Evolutionary conservation across 495 filamentous ascomycete species (phyloP), one percentile per base, ranked within the genome.

Genomic region (Parachaetomium inaequale): DNA sequence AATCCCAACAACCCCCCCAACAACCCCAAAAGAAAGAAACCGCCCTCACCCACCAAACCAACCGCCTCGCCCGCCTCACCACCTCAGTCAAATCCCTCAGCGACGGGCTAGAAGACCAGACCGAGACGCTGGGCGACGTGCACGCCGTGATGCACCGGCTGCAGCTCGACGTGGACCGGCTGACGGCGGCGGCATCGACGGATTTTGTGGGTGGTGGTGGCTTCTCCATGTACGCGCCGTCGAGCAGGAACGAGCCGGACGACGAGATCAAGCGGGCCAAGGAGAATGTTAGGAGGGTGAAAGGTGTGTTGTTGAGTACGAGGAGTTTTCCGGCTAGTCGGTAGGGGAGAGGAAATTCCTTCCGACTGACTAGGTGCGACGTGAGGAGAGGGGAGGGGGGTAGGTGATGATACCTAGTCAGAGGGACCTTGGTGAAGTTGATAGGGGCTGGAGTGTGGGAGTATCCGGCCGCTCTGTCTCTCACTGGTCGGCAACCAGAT

Each of bases 251-350:
- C 55, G 84, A 87, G 68, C 72, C 74, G 4, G 82, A 92, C 40
- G 93, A 96, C 71, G 88, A 87, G 64, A 87, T 96, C 61, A 82
- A 84, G 29, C 84, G 80, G 69, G 83, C 95, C 17, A 93, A 88
- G 75, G 82, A 87, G 25, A 91, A 95, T 70, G 96, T 98, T 62
- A 79, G 92, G 54, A 84, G 91, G 64, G 85, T 98, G n/a, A 98
- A 98, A 80, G 93, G 94, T 19, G 88, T 93, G 50, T 77, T 98
- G 72, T 68, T 98, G 70, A 93, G 87, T 78, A 86, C 92, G 19
- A 80, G 86, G 70, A 85, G 77, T 63, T 87, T 88, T 67, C 83
- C 85, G 7, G 65, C 28, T 40, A 40, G n/a, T 36, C 31, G 46
- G 45, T 31, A 38, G 29, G n/a, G 19, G 26, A 23, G 28, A 6